Evolutionary conservation across 208 protist genomes (phyloP).

Genomic region (Trypanosoma vivax): DNA sequence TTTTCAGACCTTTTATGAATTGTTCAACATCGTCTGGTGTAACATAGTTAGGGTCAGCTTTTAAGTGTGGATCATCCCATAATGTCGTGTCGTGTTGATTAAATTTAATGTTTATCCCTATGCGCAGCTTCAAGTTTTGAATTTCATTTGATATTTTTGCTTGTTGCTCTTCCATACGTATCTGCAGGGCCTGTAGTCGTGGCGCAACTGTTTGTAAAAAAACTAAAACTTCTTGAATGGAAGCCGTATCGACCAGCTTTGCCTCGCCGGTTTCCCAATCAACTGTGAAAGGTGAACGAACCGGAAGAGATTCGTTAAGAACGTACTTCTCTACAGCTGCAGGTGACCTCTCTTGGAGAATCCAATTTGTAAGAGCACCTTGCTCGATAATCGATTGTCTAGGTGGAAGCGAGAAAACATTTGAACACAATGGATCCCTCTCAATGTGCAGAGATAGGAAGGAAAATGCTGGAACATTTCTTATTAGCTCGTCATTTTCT

Average conservation of each 20-base stretch:
- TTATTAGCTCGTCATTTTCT: conserved; percentile 84
- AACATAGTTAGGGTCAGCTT: conserved; percentile 54
- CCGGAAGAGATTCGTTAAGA: conserved; percentile 6
- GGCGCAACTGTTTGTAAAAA: conserved; percentile 81
- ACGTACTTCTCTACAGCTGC: conserved; percentile 42
- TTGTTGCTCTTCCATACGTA: conserved; percentile 85
- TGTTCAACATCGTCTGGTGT: conserved; percentile 67
- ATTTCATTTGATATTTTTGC: conserved; percentile 46
- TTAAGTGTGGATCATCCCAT: conserved; percentile 73
- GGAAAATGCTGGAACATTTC: conserved; percentile 77
- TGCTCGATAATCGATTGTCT: conserved; percentile 36
- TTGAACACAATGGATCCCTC: conserved; percentile 52
- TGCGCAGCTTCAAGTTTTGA: conserved; percentile 66
- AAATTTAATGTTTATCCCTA: conserved; percentile 67
- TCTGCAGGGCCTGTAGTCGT: conserved; percentile 83
- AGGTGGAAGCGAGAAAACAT: conserved; percentile 40
- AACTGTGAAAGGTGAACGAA: conserved; percentile 60
- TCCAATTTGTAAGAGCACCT: conserved; percentile 67
- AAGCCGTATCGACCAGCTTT: conserved; percentile 81
- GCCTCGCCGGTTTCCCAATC: conserved; percentile 86
- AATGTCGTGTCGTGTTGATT: conserved; percentile 76
- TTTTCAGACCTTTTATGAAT: conserved; percentile 61
- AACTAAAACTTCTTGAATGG: conserved; percentile 77
- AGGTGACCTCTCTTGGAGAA: conserved; percentile 70
- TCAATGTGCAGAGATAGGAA: conserved; percentile 83